A percentile compares a stretch with the other conserved stretches of the same genome.
Evolutionary conservation across 306 rosid species (phyloP).

Genomic region (Geum urbanum): DNA sequence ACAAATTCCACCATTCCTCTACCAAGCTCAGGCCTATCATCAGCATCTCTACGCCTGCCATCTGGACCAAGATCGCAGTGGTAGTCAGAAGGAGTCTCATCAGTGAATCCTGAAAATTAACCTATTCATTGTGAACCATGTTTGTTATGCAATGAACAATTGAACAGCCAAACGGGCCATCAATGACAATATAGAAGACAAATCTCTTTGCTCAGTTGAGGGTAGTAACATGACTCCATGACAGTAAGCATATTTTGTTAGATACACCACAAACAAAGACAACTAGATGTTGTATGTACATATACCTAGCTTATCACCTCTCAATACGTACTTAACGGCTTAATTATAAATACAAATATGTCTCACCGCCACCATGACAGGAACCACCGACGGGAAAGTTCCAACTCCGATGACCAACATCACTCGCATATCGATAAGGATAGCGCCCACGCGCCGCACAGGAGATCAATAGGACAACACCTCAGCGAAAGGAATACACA

Average conservation of each 20-base stretch:
- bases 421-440: too few relatives aligned
- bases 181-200: background rate
- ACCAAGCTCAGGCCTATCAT: slow-evolving; percentile 89
- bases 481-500: too few relatives aligned
- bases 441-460: too few relatives aligned
- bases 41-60: slow-evolving; percentile 95
- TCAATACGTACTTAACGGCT: too few relatives aligned
- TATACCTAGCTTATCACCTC: background rate
- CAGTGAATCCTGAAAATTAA: slow-evolving; percentile 72
- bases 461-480: too few relatives aligned
- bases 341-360: too few relatives aligned
- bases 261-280: slow-evolving; percentile 4
- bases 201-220: background rate
- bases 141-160: slow-evolving; percentile 16
- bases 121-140: background rate
- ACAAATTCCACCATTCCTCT: slow-evolving; percentile 96
- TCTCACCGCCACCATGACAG: too few relatives aligned
- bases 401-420: too few relatives aligned
- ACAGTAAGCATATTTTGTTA: background rate
- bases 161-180: slow-evolving; percentile 4
- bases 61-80: slow-evolving; percentile 97
- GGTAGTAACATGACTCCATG: background rate
- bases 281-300: slow-evolving; percentile 8
- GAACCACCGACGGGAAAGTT: too few relatives aligned
- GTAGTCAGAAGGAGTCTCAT: slow-evolving; percentile 95